Conservation (phyloP, 1,284 basidiomycete genomes). For the Ustanciosporium gigantosporum region DNA sequence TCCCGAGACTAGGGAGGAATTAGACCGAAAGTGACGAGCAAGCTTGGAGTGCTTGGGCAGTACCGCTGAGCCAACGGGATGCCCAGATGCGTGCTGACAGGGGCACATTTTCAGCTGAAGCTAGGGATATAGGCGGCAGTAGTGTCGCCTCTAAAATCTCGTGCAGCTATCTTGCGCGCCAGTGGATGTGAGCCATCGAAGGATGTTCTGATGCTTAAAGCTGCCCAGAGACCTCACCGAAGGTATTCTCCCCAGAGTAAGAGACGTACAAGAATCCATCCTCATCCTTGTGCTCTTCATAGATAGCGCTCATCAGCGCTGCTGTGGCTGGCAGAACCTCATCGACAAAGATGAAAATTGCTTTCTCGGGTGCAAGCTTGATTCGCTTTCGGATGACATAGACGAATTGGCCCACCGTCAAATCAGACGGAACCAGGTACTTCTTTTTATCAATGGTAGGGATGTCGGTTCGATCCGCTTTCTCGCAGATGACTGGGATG, state of each 20-base stretch:
- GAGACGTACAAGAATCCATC: constrained; percentile 58
- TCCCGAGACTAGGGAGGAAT: too few species aligned
- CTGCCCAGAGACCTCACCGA: too few species aligned
- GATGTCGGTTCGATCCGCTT: constrained; percentile 97
- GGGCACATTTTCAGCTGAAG: too few species aligned
- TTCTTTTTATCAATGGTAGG: constrained; percentile 99
- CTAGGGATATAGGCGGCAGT: too few species aligned
- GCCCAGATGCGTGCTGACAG: too few species aligned
- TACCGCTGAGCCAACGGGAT: too few species aligned
- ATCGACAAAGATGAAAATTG: constrained; percentile 68
- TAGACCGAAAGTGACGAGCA: too few species aligned
- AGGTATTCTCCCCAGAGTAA: constrained; percentile 59
- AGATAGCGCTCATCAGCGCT: constrained; percentile 97
- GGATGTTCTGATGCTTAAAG: too few species aligned
- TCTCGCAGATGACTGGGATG: constrained; percentile 99
- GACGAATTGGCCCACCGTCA: constrained; percentile 91
- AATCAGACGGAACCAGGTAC: constrained; percentile 97
- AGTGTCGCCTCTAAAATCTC: too few species aligned
- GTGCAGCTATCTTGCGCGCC: too few species aligned
- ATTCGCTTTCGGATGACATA: constrained; percentile 99
- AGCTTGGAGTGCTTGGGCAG: background rate
- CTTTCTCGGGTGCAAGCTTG: constrained; percentile 99
- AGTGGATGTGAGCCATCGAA: too few species aligned
- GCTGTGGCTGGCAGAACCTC: constrained; percentile 97
- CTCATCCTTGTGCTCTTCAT: constrained; percentile 81